Percentiles rank a stretch among this genome's conserved stretches.
phyloP scores from a whole-genome alignment of 176 grass and related monocot genomes.

The sorghum (Sorghum bicolor) region DNA sequence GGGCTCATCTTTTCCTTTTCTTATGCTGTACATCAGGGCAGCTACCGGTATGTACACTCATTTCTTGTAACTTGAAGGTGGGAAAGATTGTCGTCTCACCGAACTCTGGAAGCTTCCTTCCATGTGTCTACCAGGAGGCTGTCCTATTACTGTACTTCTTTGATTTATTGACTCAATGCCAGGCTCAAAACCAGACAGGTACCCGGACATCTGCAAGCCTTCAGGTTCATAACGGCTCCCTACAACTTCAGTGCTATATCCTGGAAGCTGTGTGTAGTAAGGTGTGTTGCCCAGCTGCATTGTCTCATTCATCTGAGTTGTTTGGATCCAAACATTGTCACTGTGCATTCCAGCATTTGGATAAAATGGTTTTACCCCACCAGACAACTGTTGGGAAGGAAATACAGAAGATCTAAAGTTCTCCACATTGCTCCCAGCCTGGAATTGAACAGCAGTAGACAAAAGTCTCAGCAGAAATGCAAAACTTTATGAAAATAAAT shows the following conservation, averaged over 20 bases:
- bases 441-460: conserved; percentile 15
- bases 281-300: conserved; percentile 11
- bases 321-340: conserved; percentile 8
- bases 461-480: background rate
- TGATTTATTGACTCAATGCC: conserved; percentile 50
- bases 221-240: conserved; percentile 16
- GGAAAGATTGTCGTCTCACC: conserved; percentile 43
- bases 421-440: conserved; percentile 50
- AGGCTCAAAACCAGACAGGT: conserved; percentile 48
- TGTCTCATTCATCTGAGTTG: background rate
- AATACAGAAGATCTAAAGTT: conserved; percentile 33
- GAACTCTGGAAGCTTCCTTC: conserved; percentile 33
- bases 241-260: conserved; percentile 44
- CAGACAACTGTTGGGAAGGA: background rate
- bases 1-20: conserved; percentile 15
- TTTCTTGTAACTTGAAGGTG: conserved; percentile 55
- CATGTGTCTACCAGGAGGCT: conserved; percentile 24
- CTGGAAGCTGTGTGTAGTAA: conserved; percentile 29
- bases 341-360: background rate
- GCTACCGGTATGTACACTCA: conserved; percentile 37
- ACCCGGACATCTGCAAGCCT: conserved; percentile 25
- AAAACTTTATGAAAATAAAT: conserved; percentile 21
- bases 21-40: conserved; percentile 1
- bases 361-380: background rate
- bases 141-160: conserved; percentile 28